phyloP scores from a whole-genome alignment of 495 filamentous ascomycete genomes.

The Lasiosphaeria miniovina region DNA sequence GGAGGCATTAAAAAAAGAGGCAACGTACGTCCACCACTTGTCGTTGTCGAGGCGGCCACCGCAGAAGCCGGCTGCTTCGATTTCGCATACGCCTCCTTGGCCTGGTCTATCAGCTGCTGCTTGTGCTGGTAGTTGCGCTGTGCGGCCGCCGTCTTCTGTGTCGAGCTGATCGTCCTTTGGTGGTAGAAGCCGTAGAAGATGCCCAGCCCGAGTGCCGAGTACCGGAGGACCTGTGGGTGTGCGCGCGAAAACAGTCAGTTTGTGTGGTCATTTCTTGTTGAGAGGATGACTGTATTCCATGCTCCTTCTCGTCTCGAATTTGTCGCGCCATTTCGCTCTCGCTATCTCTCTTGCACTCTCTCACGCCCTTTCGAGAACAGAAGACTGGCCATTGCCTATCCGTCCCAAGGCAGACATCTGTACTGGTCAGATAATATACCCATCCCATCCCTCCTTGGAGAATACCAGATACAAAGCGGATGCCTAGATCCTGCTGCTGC shows the following conservation, averaged over 20 bases:
- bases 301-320: not conserved
- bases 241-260: constrained; percentile 1
- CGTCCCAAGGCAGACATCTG: no score
- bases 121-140: constrained; percentile 84
- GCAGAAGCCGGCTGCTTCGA: constrained; percentile 64
- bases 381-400: no score
- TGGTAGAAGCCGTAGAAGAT: constrained; percentile 90
- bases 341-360: no score
- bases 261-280: not conserved
- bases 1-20: not conserved
- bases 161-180: constrained; percentile 69
- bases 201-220: constrained; percentile 81
- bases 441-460: no score
- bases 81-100: constrained; percentile 85
- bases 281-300: constrained; percentile 1
- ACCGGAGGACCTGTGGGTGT: constrained; percentile 78
- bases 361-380: no score
- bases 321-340: not conserved
- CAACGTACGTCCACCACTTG: constrained; percentile 54
- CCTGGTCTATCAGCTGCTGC: constrained; percentile 80
- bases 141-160: constrained; percentile 61
- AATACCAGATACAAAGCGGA: no score
- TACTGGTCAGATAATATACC: no score
- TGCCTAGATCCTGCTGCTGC: no score
- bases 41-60: constrained; percentile 37